phyloP scores from a whole-genome alignment of 1,284 basidiomycete species.

The Leccinum insolens region DNA sequence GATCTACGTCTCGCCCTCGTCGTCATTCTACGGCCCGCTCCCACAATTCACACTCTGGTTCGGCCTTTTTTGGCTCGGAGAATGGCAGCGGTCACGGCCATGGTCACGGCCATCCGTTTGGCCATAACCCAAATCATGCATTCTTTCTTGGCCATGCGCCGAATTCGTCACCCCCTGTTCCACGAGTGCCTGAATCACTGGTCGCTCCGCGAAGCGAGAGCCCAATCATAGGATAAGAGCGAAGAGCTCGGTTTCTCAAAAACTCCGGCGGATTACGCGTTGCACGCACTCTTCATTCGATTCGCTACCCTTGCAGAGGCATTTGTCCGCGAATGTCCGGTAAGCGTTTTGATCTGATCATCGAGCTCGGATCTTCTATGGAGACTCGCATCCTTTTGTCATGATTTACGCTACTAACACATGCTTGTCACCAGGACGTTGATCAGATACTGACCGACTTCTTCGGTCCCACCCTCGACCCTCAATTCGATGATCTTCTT shows the following conservation, averaged over 20 bases:
- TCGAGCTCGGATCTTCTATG: background rate
- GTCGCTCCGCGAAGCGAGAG: slow-evolving; percentile 53
- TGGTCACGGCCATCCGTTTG: slow-evolving; percentile 29
- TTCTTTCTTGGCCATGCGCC: slow-evolving; percentile 36
- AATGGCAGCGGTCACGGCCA: slow-evolving; percentile 67
- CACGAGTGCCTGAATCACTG: slow-evolving; percentile 67
- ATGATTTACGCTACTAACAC: slow-evolving; percentile 9
- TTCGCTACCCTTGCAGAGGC: slow-evolving; percentile 79
- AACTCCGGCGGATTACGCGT: slow-evolving; percentile 84
- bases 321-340: slow-evolving; percentile 71
- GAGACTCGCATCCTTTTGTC: slow-evolving; percentile 1
- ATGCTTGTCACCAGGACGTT: slow-evolving; percentile 50
- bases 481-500: slow-evolving; percentile 80
- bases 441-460: slow-evolving; percentile 68
- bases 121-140: slow-evolving; percentile 30
- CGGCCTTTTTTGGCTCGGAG: slow-evolving; percentile 70
- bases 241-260: slow-evolving; percentile 64
- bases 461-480: slow-evolving; percentile 74
- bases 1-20: slow-evolving; percentile 46
- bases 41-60: slow-evolving; percentile 73
- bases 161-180: slow-evolving; percentile 74
- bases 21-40: slow-evolving; percentile 65
- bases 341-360: slow-evolving; percentile 39
- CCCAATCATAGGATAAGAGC: slow-evolving; percentile 60
- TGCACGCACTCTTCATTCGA: slow-evolving; percentile 84